Evolutionary conservation across 1,284 basidiomycete genomes (phyloP), one percentile per base, ranked within the genome.

Genomic region (Heterobasidion parviporum): DNA sequence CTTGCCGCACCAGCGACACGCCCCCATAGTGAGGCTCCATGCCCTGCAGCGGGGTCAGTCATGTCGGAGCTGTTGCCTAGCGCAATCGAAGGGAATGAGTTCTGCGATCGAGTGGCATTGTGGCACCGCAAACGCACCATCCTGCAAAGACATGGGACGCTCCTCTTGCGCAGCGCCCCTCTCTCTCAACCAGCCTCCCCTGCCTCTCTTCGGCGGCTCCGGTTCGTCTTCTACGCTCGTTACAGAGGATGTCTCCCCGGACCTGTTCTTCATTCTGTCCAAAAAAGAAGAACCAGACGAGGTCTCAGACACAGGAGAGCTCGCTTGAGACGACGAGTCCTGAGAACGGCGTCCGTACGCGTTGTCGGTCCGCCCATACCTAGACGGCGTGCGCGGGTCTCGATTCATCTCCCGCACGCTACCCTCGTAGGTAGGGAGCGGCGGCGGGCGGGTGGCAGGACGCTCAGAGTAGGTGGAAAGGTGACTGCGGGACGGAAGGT

Each of bases 1-100:
- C 72, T 75, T 3, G 83, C 80, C 16, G 76, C 80, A 16, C 72
- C 70, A 20, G 81, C 72, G n/a, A 85, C 74, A 46, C 75, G 76
- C 55, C 68, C 74, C 83, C 84, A 85, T 10, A 83, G 64, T 20
- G 72, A 72, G 53, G 69, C 67, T 9, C 79, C 78, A 60, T 74
- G 68, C 16, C 70, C 71, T 36, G 62, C 62, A 14, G 67, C 5
- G 52, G 50, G 55, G 12, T 54, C 55, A 34, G 59, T 44, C 16
- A 41, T 51, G 20, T 57, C 54, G 49, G 53, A 34, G 50, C 20
- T 45, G 41, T 20, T 34, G 14, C 7, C 26, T 26, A 18, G 10
- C 4, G 6, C 8, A 8, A 35, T 36, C 36, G n/a, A 38, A 3
- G 18, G 15, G 12, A 52, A 18, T n/a, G 35, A 9, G 26, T 34